Evolutionary conservation across 495 filamentous ascomycete genomes (phyloP).

Genomic region (Penicillium coprophilum): DNA sequence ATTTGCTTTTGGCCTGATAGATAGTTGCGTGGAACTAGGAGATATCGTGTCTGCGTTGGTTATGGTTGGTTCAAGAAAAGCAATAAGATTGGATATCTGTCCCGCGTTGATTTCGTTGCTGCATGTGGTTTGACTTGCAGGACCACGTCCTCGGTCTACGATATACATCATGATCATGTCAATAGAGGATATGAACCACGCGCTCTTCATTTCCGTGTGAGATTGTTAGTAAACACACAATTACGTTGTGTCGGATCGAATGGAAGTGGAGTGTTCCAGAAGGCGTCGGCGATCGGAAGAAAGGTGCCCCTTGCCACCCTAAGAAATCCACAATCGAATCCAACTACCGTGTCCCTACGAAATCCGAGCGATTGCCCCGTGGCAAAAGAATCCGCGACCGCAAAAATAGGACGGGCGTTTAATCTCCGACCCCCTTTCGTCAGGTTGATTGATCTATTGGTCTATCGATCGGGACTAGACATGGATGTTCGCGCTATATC

Average conservation of each 20-base stretch:
- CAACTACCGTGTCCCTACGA: neutral
- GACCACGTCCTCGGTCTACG: neutral
- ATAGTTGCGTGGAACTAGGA: neutral
- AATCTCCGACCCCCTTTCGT: slow-evolving; percentile 2
- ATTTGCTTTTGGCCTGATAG: slow-evolving; percentile 5
- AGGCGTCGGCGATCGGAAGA: slow-evolving; percentile 1
- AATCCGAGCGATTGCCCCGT: neutral
- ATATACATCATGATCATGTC: neutral
- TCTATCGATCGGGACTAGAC: neutral
- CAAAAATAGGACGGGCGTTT: neutral
- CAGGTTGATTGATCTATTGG: neutral
- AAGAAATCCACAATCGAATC: neutral
- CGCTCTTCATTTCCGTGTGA: neutral
- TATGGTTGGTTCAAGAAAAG: slow-evolving; percentile 6
- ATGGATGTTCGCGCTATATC: neutral
- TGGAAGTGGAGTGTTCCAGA: slow-evolving; percentile 9
- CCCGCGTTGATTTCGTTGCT: neutral
- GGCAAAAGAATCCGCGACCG: slow-evolving; percentile 5
- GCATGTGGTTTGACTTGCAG: neutral
- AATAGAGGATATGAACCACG: neutral
- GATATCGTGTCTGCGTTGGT: neutral
- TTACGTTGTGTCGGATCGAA: neutral
- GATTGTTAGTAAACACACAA: neutral
- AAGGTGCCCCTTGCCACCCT: slow-evolving; percentile 7
- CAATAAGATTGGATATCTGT: neutral